These are phyloP conservation scores for Acanthamoeba castellanii DNA, from an alignment of 208 protist species.

Conservation along the genomic window DNA sequence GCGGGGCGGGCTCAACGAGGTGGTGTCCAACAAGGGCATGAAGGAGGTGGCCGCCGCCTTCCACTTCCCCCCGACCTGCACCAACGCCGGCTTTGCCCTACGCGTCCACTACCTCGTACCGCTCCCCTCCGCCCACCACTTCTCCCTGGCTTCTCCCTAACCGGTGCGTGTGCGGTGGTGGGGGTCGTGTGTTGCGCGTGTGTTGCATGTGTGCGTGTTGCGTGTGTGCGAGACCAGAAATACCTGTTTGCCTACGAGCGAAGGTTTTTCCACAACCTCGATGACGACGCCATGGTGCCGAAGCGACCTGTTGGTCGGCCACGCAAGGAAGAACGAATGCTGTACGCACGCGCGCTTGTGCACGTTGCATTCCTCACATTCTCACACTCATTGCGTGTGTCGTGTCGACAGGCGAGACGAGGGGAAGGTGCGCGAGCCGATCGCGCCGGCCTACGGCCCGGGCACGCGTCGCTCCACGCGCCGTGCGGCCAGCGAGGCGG, in stretches of 20 bases:
- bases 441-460: not conserved
- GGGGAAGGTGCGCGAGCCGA: not conserved
- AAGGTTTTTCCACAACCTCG: conserved; percentile 41
- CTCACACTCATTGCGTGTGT: not conserved
- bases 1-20: conserved; percentile 55
- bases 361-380: not conserved
- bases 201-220: not conserved
- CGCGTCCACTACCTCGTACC: conserved; percentile 66
- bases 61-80: conserved; percentile 61
- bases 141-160: not conserved
- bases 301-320: not conserved
- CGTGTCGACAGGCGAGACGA: not conserved
- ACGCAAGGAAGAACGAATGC: not conserved
- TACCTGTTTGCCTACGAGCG: conserved; percentile 67
- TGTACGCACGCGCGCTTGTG: not conserved
- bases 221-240: not conserved
- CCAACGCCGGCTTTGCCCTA: conserved; percentile 67
- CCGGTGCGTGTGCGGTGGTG: too few relatives aligned
- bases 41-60: conserved; percentile 53
- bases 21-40: conserved; percentile 51
- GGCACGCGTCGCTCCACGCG: conserved; percentile 10
- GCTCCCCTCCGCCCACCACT: not conserved
- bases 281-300: conserved; percentile 29
- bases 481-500: not conserved
- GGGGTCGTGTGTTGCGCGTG: too few relatives aligned